Conservation (phyloP, 225 moss, liverwort and hornwort genomes). For the Marchantia polymorpha region DNA sequence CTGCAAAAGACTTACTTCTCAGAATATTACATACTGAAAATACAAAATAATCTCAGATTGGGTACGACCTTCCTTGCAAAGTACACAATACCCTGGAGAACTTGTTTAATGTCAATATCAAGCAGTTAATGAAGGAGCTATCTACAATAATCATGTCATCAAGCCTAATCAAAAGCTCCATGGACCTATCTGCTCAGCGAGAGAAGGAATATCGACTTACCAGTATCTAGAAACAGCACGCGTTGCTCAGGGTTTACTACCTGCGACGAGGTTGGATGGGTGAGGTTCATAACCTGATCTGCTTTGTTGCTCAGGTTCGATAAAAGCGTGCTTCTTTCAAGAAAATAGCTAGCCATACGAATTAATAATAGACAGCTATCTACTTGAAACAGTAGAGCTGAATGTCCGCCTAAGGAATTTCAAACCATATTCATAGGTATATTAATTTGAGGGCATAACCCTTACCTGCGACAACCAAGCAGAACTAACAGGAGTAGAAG, state of each 20-base stretch:
- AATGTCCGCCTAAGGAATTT: background rate
- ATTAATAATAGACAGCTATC: no score
- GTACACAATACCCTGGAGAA: background rate
- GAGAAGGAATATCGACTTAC: slow-evolving; percentile 17
- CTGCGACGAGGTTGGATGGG: slow-evolving; percentile 16
- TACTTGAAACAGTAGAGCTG: background rate
- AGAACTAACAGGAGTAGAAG: slow-evolving; percentile 12
- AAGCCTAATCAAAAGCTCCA: background rate
- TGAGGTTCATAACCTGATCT: background rate
- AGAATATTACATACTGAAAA: background rate
- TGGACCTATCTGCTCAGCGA: background rate
- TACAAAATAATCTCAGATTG: background rate
- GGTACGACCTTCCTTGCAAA: background rate
- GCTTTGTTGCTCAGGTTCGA: background rate
- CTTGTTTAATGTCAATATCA: no score
- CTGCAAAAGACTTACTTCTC: slow-evolving; percentile 13
- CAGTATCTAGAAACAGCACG: slow-evolving; percentile 51
- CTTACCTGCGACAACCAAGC: slow-evolving; percentile 51
- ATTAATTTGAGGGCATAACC: background rate
- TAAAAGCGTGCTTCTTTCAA: no score
- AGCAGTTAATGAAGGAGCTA: no score
- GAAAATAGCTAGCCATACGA: no score
- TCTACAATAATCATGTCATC: no score
- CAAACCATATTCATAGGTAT: background rate
- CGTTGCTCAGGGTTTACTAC: slow-evolving; percentile 39